These are phyloP conservation scores for Podaxis rugospora DNA, from an alignment of 768 basidiomycete genomes.

Conservation along the genomic window DNA sequence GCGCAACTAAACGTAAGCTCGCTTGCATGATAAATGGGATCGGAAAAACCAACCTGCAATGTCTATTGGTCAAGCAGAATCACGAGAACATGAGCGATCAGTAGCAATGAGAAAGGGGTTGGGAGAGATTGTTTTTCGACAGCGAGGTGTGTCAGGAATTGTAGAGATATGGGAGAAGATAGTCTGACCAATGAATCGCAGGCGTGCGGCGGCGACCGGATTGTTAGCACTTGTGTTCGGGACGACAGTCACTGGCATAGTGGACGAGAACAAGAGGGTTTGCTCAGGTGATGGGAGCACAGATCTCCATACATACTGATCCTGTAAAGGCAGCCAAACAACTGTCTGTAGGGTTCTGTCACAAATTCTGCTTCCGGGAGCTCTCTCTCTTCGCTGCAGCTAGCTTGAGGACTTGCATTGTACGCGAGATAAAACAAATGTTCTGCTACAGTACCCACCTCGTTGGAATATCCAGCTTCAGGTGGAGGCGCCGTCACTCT, in stretches of 20 bases:
- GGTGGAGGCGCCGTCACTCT: too few species aligned
- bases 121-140: neutral
- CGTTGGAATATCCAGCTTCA: too few species aligned
- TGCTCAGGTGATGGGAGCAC: neutral
- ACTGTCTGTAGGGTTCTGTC: too few species aligned
- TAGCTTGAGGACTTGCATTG: neutral
- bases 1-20: neutral
- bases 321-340: neutral
- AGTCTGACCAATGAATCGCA: constrained; percentile 5
- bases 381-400: neutral
- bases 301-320: neutral
- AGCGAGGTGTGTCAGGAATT: neutral
- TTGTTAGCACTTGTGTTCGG: neutral
- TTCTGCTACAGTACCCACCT: too few species aligned
- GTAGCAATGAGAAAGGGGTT: neutral
- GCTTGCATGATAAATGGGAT: neutral
- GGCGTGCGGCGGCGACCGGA: neutral
- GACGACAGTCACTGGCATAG: constrained; percentile 8
- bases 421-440: too few species aligned
- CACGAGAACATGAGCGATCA: neutral
- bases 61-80: neutral
- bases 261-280: neutral
- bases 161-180: neutral
- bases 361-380: too few species aligned
- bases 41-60: neutral